Evolutionary conservation across 2,329 filamentous ascomycete genomes (phyloP).

Genomic region (Uncinocarpus reesii): DNA sequence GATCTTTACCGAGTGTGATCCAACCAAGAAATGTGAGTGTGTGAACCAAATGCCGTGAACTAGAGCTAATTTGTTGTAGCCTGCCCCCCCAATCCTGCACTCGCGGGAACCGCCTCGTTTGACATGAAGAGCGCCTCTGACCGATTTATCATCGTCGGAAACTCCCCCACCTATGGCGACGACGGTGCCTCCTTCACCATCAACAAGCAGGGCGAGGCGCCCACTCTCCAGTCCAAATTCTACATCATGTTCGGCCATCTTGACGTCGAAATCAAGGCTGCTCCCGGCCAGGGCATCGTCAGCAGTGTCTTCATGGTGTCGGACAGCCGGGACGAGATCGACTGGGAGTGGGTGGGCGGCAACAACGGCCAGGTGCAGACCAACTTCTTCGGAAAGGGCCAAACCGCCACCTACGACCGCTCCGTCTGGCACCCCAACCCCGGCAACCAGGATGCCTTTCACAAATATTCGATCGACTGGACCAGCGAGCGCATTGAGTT

Average conservation of each 20-base stretch:
- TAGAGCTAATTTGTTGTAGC: conserved; percentile 31
- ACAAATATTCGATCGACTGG: conserved; percentile 90
- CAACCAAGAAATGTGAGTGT: conserved; percentile 31
- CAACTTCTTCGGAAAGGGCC: conserved; percentile 94
- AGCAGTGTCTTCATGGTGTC: conserved; percentile 86
- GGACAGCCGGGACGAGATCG: conserved; percentile 88
- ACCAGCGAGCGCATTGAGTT: conserved; percentile 74
- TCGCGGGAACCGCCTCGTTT: conserved; percentile 71
- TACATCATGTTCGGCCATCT: conserved; percentile 99
- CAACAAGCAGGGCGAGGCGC: conserved; percentile 64
- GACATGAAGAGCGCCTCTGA: conserved; percentile 73
- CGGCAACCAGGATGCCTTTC: conserved; percentile 62
- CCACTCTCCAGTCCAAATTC: conserved; percentile 79
- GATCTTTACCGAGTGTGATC: conserved; percentile 38
- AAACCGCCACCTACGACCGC: conserved; percentile 74
- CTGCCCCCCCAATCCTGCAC: conserved; percentile 67
- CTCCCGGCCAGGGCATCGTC: conserved; percentile 82
- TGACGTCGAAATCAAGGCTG: conserved; percentile 73
- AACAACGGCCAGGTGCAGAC: conserved; percentile 70
- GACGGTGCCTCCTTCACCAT: conserved; percentile 79
- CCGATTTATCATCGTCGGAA: conserved; percentile 62
- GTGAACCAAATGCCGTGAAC: conserved; percentile 30
- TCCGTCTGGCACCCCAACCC: conserved; percentile 64
- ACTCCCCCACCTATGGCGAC: conserved; percentile 59
- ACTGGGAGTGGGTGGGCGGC: conserved; percentile 89